These are phyloP conservation scores for Linnemannia elongata DNA, from an alignment of 192 early-diverging fungal species.

Conservation along the genomic window DNA sequence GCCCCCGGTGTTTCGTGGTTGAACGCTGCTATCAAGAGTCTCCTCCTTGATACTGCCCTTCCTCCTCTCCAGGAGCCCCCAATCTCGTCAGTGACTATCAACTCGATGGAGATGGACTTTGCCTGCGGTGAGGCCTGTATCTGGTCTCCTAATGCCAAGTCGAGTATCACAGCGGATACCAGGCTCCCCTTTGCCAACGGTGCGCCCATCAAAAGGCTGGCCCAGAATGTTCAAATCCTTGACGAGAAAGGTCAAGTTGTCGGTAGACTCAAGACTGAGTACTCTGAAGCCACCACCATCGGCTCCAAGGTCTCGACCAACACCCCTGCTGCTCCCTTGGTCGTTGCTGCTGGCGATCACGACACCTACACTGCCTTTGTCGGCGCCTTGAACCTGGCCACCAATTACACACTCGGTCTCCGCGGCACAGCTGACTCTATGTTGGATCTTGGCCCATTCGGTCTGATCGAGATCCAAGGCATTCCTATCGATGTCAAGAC, in stretches of 20 bases:
- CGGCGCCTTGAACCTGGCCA: constrained; percentile 50
- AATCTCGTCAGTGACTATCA: constrained; percentile 61
- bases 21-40: constrained; percentile 29
- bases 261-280: constrained; percentile 21
- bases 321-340: constrained; percentile 25
- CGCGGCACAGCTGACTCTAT: constrained; percentile 60
- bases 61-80: constrained; percentile 20
- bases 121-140: constrained; percentile 18
- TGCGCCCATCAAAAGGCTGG: constrained; percentile 57
- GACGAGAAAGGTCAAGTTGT: constrained; percentile 18
- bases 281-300: constrained; percentile 26
- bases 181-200: constrained; percentile 69
- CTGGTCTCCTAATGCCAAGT: constrained; percentile 57
- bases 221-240: constrained; percentile 59
- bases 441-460: constrained; percentile 49
- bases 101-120: constrained; percentile 64
- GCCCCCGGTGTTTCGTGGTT: constrained; percentile 48
- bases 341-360: constrained; percentile 48
- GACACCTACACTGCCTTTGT: constrained; percentile 61
- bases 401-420: constrained; percentile 55
- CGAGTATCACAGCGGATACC: constrained; percentile 61
- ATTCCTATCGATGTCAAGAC: constrained; percentile 58
- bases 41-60: neutral
- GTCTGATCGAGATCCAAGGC: constrained; percentile 53
- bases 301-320: constrained; percentile 58